These are phyloP conservation scores for Umbelopsis sp. DNA, from an alignment of 192 early-diverging fungal genomes.

Conservation along the genomic window DNA sequence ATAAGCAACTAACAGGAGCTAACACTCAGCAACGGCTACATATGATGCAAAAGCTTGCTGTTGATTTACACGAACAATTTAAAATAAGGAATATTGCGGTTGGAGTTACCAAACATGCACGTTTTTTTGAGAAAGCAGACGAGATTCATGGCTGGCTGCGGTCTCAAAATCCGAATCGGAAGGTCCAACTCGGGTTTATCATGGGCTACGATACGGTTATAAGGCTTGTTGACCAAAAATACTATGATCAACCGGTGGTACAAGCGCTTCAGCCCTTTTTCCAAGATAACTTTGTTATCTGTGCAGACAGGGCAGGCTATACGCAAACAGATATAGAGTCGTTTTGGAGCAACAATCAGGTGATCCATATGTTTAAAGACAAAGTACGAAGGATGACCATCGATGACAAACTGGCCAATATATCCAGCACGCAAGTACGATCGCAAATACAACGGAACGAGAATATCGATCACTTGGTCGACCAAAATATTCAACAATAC, in stretches of 20 bases:
- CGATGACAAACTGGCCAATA: not conserved
- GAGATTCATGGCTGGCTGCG: conserved; percentile 36
- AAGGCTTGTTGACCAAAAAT: conserved; percentile 75
- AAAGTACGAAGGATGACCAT: conserved; percentile 21
- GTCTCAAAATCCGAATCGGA: conserved; percentile 23
- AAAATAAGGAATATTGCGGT: conserved; percentile 45
- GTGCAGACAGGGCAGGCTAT: conserved; percentile 46
- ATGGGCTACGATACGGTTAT: conserved; percentile 83
- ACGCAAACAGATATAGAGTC: conserved; percentile 20
- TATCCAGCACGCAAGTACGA: conserved; percentile 33
- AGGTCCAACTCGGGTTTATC: conserved; percentile 61
- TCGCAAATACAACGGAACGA: not conserved
- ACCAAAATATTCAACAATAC: conserved; percentile 15
- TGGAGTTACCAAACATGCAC: conserved; percentile 59
- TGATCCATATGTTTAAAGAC: not conserved
- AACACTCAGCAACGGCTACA: conserved; percentile 62
- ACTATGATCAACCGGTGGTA: conserved; percentile 57
- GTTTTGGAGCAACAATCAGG: conserved; percentile 24
- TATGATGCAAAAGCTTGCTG: conserved; percentile 72
- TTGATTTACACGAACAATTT: conserved; percentile 15
- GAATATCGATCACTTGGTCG: not conserved
- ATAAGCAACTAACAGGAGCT: conserved; percentile 64
- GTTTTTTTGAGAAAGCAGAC: conserved; percentile 73
- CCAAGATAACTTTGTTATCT: conserved; percentile 44
- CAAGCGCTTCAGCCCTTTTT: conserved; percentile 62